Base-by-base conservation (phyloP, 176 grass and related monocot genomes). In the Bonia amplexicaulis region DNA sequence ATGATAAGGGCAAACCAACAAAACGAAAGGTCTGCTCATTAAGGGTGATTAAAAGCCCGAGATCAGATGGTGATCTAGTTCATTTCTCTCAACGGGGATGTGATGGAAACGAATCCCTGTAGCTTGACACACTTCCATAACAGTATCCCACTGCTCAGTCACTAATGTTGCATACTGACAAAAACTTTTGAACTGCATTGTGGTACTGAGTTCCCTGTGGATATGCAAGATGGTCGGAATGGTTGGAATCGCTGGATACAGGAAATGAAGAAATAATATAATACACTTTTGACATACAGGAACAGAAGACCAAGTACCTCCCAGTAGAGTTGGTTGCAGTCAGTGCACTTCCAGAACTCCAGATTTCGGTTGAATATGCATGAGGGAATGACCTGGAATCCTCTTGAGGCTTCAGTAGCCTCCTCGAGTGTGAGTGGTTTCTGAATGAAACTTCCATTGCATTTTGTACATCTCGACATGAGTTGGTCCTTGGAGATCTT, bases 381-480 rank as follows among this genome's bases (percentile, higher is more conserved):
- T 0, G 88, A 53, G 1, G 96, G 96, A 79, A 99, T 99, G 77
- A 95, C 74, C 62, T 99, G 96, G 54, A 99, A 99, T 55, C 96
- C 96, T 90, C 87, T 99, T 37, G 96, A 92, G 54, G 96, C 96
- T 88, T 92, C 88, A 63, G 94, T 46, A 54, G 93, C 96, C 85
- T 99, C 96, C 23, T 99, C 90, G 13, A 92, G 82, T 31, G 89
- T 92, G 29, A 99, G 73, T 7, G 96, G 96, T 79, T 91, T 99
- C 81, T 99, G 96, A 81, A 99, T 94, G 85, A 99, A 99, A 86
- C 69, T 99, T 45, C 96, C 96, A 47, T 99, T 99, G 66, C 96
- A 99, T 80, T 99, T 99, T 79, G 93, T 96, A 81, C 96, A 99
- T 87, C 96, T 96, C 8, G 96, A 94, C 96, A 96, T 96, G 42